Base-by-base conservation (phyloP, 345 rosid genomes). In the Anacardium occidentale region DNA sequence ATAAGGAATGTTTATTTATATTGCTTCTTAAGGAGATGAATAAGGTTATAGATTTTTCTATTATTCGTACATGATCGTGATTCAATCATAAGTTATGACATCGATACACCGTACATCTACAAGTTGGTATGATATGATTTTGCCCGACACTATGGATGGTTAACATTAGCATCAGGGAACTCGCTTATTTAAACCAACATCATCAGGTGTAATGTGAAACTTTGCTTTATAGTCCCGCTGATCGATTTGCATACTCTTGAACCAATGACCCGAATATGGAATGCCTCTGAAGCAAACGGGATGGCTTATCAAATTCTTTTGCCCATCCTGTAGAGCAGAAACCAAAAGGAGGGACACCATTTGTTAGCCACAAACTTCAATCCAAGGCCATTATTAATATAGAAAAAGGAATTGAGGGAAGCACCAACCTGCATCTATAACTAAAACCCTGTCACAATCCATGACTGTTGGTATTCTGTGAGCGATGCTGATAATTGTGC, bases 391-490 rank as follows among this genome's bases (percentile, higher is more conserved):
- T 34, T 34, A n/a, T 34, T 34, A 34, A 34, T 34, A 34, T 2
- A 34, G 5, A n/a, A 29, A 50, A 22, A 65, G 45, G 26, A 48
- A 32, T 1, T 3, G 72, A 66, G 70, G 8, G 53, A 21, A 66
- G 40, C 29, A 60, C 69, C 1, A 1, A 88, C 97, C 97, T 67
- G 93, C 93, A 77, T 92, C 98, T 5, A 94, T 59, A 20, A 94
- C 97, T n/a, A 94, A 75, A 52, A 94, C 98, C 55, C 94, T 77
- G 63, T 94, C 91, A 2, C 99, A 88, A 73, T 94, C 99, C 99
- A 94, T 94, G 66, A 94, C 98, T 11, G 98, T 94, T 6, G 98
- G 97, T 73, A 94, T 94, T 80, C 99, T 83, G 72, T 94, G 98
- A 79, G 98, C 98, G 68, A 94, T 94, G 86, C 98, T 94, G 77